A percentile compares a stretch with the other conserved stretches of the same genome.
phyloP scores from a whole-genome alignment of 2,329 filamentous ascomycete genomes.

The Aspergillus melleus region DNA sequence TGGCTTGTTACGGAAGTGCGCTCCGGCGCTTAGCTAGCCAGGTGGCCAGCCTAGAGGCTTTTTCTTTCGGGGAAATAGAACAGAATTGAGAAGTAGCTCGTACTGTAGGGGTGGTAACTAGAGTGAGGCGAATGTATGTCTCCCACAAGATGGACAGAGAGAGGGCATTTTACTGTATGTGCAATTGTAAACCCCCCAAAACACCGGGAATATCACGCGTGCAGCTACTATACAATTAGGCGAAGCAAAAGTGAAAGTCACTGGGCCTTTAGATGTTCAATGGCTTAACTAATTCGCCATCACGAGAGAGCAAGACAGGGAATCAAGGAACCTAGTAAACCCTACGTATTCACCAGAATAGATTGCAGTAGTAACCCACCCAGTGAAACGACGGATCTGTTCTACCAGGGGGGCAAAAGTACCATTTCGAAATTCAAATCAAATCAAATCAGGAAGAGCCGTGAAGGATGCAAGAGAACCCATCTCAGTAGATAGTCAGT shows the following conservation, averaged over 20 bases:
- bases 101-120: background rate
- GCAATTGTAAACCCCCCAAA: no score
- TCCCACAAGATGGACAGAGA: no score
- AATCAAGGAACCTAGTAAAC: background rate
- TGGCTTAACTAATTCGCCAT: background rate
- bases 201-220: no score
- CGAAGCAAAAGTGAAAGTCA: no score
- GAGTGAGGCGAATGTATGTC: background rate
- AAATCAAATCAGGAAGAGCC: background rate
- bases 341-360: background rate
- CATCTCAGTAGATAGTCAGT: background rate
- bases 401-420: conserved; percentile 14
- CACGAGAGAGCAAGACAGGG: background rate
- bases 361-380: background rate
- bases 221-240: no score
- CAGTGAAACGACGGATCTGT: background rate
- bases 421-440: conserved; percentile 10
- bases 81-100: no score
- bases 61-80: background rate
- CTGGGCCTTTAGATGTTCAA: background rate
- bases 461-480: background rate
- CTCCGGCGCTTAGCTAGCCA: conserved; percentile 19
- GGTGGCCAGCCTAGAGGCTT: background rate
- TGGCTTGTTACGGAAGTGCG: conserved; percentile 14
- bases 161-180: no score